A percentile compares a stretch with the other conserved stretches of the same genome.
These are phyloP conservation scores for Talaromyces sp. DNA, from an alignment of 2,329 filamentous ascomycete species.

Conservation along the genomic window DNA sequence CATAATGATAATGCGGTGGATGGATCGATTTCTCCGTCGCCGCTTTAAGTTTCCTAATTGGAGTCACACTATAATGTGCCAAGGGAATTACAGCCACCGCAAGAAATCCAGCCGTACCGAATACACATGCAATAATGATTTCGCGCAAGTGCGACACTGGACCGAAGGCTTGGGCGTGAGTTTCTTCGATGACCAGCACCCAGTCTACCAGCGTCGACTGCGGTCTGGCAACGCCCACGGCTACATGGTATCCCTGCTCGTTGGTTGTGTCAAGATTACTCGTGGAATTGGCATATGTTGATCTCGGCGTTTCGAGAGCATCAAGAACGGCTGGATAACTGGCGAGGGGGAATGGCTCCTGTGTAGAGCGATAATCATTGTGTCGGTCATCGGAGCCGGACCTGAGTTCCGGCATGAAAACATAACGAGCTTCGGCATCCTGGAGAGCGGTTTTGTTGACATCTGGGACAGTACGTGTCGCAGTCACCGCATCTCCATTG, in stretches of 20 bases:
- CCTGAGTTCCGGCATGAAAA: background rate
- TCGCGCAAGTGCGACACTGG: slow-evolving; percentile 71
- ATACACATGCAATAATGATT: slow-evolving; percentile 78
- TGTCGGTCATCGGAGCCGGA: slow-evolving; percentile 6
- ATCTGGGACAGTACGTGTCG: background rate
- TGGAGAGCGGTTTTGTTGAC: slow-evolving; percentile 1
- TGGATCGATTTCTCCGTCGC: slow-evolving; percentile 70
- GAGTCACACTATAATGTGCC: slow-evolving; percentile 74
- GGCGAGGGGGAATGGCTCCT: slow-evolving; percentile 53
- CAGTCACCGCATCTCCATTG: background rate
- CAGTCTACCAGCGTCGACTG: slow-evolving; percentile 68
- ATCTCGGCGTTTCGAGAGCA: slow-evolving; percentile 52
- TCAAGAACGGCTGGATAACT: slow-evolving; percentile 59
- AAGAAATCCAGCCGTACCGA: slow-evolving; percentile 71
- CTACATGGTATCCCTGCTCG: slow-evolving; percentile 64
- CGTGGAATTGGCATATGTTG: slow-evolving; percentile 60
- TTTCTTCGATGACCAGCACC: slow-evolving; percentile 76
- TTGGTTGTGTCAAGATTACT: slow-evolving; percentile 65
- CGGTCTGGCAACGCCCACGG: slow-evolving; percentile 73
- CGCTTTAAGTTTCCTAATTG: slow-evolving; percentile 68
- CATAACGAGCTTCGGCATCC: slow-evolving; percentile 7
- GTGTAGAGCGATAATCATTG: slow-evolving; percentile 20
- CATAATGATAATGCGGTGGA: slow-evolving; percentile 41
- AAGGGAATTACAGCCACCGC: slow-evolving; percentile 69
- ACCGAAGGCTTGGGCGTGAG: slow-evolving; percentile 65